These are phyloP conservation scores for Jamesozyma lodderae DNA, from an alignment of 805 yeast species.

Conservation along the genomic window DNA sequence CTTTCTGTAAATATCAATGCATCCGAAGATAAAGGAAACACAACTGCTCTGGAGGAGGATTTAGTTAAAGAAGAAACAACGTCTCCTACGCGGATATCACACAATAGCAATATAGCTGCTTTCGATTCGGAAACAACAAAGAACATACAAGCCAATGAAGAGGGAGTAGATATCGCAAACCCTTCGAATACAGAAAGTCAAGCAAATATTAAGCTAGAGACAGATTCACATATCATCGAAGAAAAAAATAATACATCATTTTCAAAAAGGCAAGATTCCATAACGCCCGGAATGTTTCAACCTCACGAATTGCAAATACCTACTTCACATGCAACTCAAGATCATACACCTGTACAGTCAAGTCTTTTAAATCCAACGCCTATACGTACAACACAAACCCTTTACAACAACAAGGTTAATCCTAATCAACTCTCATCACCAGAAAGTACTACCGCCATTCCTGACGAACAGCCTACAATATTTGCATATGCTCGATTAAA, in stretches of 20 bases:
- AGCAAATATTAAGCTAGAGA: neutral
- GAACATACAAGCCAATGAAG: too few relatives aligned
- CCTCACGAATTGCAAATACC: constrained; percentile 10
- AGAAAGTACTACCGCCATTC: constrained; percentile 2
- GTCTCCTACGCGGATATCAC: too few relatives aligned
- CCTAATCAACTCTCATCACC: constrained; percentile 2
- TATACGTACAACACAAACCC: neutral
- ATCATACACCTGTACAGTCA: neutral
- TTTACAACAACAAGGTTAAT: neutral
- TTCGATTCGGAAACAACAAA: too few relatives aligned
- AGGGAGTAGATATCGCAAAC: too few relatives aligned
- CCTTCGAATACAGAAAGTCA: neutral
- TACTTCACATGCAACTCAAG: neutral
- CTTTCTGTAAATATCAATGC: neutral
- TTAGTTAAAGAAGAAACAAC: neutral
- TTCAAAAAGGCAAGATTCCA: constrained; percentile 20
- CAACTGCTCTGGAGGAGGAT: neutral
- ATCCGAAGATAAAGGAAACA: neutral
- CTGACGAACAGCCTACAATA: constrained; percentile 33
- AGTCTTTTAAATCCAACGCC: neutral
- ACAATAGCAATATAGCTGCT: too few relatives aligned
- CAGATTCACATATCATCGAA: constrained; percentile 12
- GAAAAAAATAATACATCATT: constrained; percentile 14
- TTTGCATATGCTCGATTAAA: constrained; percentile 65
- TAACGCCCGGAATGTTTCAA: constrained; percentile 25